Evolutionary conservation across 2,329 filamentous ascomycete genomes (phyloP), one percentile per base, ranked within the genome.

Genomic region (Gyromitra esculenta): DNA sequence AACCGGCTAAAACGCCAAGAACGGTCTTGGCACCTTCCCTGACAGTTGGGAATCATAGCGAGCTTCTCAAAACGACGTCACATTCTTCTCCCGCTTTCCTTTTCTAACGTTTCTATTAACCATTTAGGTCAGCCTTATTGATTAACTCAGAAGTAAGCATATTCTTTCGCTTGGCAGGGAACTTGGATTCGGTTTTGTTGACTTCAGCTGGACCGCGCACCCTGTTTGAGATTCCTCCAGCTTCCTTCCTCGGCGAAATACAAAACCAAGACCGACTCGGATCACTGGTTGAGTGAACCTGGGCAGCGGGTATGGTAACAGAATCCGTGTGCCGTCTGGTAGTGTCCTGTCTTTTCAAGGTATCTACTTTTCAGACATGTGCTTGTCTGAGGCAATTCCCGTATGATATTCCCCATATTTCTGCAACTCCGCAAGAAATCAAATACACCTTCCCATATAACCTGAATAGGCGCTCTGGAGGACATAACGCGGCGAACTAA

Each of bases 1-100:
- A 75, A 75, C 73, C 15, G 15, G 63, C 39, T 31, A 68, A 76
- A 76, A 73, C 74, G 62, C 69, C 62, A 67, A 76, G 73, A 9
- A 2, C 45, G 1, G 41, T 54, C 64, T 70, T 75, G 64, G 54
- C 56, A 63, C 60, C 50, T 64, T 63, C 45, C 56, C 15, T 5
- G 65, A 64, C 52, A 7, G 67, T 65, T 72, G 65, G 69, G 65
- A 37, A 59, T 18, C 57, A 71, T 21, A 43, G 45, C 15, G 18
- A 59, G 41, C 63, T 52, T 72, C 54, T 25, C 41, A 25, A 64
- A 62, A 31, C 71, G 52, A 64, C 37, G 37, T 56, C 48, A 54
- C 31, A 54, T 21, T 9, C 35, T 31, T 56, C 48, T 18, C 48
- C n/a, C 21, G n/a, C 18, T 52, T 52, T 52, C 62, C 62, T 6